Evolutionary conservation across 2,329 filamentous ascomycete species (phyloP).

Genomic region (Hypoxylon sp.): DNA sequence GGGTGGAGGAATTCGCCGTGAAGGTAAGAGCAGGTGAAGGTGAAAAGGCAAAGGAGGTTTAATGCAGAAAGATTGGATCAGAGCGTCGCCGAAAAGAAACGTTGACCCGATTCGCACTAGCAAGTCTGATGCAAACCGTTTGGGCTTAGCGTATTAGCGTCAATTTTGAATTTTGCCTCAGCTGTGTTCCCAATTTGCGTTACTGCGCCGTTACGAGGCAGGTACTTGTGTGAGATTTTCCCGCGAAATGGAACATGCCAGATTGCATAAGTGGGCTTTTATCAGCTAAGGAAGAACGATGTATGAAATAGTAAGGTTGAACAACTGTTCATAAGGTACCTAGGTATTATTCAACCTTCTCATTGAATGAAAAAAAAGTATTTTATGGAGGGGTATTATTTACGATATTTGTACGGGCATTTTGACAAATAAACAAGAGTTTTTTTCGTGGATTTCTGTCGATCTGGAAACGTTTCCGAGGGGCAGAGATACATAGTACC

Average conservation of each 20-base stretch:
- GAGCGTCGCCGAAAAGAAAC: conserved; percentile 33
- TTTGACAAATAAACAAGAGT: too few species aligned
- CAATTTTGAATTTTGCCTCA: conserved; percentile 35
- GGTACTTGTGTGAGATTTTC: neutral
- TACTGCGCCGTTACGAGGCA: too few species aligned
- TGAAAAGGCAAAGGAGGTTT: conserved; percentile 44
- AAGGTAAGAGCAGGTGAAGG: conserved; percentile 32
- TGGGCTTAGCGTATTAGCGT: conserved; percentile 29
- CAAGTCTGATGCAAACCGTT: conserved; percentile 10
- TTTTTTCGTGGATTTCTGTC: too few species aligned
- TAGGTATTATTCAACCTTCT: too few species aligned
- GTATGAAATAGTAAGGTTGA: too few species aligned
- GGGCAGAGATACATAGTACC: conserved; percentile 16
- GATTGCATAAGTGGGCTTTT: conserved; percentile 4
- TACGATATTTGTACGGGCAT: too few species aligned
- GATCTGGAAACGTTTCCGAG: conserved; percentile 23
- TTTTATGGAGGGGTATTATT: too few species aligned
- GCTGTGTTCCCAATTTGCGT: conserved; percentile 8
- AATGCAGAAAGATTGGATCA: conserved; percentile 36
- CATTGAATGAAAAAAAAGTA: too few species aligned
- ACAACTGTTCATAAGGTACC: too few species aligned
- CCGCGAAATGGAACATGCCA: conserved; percentile 3
- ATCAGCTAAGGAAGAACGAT: neutral
- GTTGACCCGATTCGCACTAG: conserved; percentile 34
- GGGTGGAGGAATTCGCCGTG: conserved; percentile 20